Evolutionary conservation across 2,329 filamentous ascomycete genomes (phyloP).

Genomic region (Mycosphaerella arachidis): DNA sequence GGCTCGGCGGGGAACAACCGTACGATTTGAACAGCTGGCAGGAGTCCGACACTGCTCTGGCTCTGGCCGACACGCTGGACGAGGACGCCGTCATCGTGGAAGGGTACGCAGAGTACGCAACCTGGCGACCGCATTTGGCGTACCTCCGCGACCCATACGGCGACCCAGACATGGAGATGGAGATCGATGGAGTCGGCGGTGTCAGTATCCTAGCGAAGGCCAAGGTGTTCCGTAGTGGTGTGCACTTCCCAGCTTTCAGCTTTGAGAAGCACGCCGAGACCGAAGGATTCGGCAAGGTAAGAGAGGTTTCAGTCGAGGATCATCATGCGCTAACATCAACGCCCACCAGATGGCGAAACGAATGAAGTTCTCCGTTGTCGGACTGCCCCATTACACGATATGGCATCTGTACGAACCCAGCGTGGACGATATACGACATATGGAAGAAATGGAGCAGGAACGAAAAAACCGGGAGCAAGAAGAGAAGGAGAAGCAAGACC

Average conservation of each 20-base stretch:
- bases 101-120: constrained; percentile 97
- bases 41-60: constrained; percentile 93
- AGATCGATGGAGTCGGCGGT: constrained; percentile 94
- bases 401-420: constrained; percentile 99
- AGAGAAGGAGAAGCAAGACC: constrained; percentile 68
- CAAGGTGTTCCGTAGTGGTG: constrained; percentile 86
- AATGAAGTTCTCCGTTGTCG: constrained; percentile 93
- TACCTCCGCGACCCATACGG: constrained; percentile 96
- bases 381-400: constrained; percentile 94
- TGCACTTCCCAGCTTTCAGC: constrained; percentile 96
- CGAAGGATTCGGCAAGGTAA: constrained; percentile 95
- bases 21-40: constrained; percentile 99
- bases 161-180: constrained; percentile 99
- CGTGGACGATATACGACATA: constrained; percentile 92
- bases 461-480: constrained; percentile 73
- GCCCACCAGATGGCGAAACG: constrained; percentile 82
- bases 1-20: constrained; percentile 96
- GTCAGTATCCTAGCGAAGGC: constrained; percentile 97
- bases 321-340: constrained; percentile 15
- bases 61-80: constrained; percentile 87
- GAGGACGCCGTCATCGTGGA: constrained; percentile 99
- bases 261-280: constrained; percentile 99
- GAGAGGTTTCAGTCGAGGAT: constrained; percentile 15
- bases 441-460: constrained; percentile 98
- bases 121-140: constrained; percentile 93